Evolutionary conservation across 2,329 filamentous ascomycete genomes (phyloP).

Genomic region (Diaporthe australafricana): DNA sequence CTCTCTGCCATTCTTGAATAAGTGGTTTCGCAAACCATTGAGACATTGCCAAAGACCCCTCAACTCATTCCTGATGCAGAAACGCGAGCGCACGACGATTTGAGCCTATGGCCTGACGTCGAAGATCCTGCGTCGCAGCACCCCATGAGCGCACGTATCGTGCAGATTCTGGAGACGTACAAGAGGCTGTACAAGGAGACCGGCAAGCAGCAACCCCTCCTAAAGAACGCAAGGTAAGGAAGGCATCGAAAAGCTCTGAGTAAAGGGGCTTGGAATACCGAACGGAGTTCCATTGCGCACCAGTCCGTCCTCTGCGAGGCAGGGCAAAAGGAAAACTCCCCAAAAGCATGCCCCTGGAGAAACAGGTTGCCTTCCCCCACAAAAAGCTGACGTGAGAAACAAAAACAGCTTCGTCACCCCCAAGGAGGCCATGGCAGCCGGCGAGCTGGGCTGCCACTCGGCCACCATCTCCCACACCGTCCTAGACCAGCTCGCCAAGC

Average conservation of each 20-base stretch:
- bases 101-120: slow-evolving; percentile 57
- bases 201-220: slow-evolving; percentile 58
- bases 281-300: background rate
- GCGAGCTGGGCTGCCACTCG: slow-evolving; percentile 59
- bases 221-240: slow-evolving; percentile 58
- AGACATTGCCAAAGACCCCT: background rate
- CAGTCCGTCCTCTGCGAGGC: background rate
- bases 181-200: slow-evolving; percentile 57
- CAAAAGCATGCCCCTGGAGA: background rate
- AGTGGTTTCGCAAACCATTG: background rate
- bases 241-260: background rate
- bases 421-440: slow-evolving; percentile 58
- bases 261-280: background rate
- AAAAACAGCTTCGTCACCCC: slow-evolving; percentile 53
- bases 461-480: slow-evolving; percentile 56
- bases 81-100: slow-evolving; percentile 55
- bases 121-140: slow-evolving; percentile 59
- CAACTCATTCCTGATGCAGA: slow-evolving; percentile 45
- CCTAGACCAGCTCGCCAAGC: slow-evolving; percentile 51
- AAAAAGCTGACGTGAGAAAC: background rate
- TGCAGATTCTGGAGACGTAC: slow-evolving; percentile 62
- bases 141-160: slow-evolving; percentile 58
- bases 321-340: background rate
- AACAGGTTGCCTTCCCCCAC: background rate
- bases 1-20: background rate